Percentiles rank a stretch among this genome's conserved stretches.
phyloP scores from a whole-genome alignment of 192 early-diverging fungal species.

The Backusella parvicylindrica region DNA sequence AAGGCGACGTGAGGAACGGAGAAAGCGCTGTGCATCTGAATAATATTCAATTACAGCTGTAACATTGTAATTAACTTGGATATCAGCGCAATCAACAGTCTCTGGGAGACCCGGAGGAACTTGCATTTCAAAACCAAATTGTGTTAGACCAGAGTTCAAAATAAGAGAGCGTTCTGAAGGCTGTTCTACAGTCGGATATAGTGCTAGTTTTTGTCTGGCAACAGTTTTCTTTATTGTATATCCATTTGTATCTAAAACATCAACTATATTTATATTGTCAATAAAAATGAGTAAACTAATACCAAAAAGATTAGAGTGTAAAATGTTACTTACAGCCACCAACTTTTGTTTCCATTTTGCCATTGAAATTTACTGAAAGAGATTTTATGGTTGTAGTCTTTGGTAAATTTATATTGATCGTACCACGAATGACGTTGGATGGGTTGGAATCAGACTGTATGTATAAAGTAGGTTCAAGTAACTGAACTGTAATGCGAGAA shows the following conservation, averaged over 20 bases:
- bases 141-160: not conserved
- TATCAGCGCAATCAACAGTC: not conserved
- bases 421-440: not conserved
- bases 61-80: not conserved
- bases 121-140: constrained; percentile 5
- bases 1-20: not conserved
- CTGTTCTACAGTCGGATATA: not conserved
- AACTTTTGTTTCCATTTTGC: not conserved
- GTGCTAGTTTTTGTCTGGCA: not conserved
- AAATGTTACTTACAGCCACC: not conserved
- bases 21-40: not conserved
- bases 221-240: not conserved
- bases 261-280: not conserved
- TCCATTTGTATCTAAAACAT: not conserved
- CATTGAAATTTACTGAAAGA: not conserved
- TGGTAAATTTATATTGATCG: constrained; percentile 1
- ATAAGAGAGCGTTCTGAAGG: not conserved
- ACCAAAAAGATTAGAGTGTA: not conserved
- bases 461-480: not conserved
- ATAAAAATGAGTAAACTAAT: not conserved
- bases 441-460: not conserved
- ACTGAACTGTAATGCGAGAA: not conserved
- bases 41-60: not conserved
- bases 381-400: not conserved
- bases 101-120: constrained; percentile 1